These are phyloP conservation scores for Macrolepiota dolichaula DNA, from an alignment of 768 basidiomycete species.

Conservation along the genomic window DNA sequence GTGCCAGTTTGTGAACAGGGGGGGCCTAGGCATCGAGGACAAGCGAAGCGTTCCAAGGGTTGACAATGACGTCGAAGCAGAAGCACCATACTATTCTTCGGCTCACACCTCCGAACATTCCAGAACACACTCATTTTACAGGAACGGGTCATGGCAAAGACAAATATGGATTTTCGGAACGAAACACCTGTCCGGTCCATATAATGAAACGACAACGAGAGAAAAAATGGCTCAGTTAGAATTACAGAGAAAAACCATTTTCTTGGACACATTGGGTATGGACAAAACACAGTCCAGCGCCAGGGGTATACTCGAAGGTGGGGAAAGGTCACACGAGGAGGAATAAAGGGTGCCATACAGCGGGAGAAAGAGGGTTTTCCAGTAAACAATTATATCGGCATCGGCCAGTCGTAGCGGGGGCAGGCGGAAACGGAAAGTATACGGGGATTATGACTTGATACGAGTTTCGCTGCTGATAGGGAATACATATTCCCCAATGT, in stretches of 20 bases:
- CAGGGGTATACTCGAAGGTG: neutral
- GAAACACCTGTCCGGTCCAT: neutral
- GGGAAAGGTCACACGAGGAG: neutral
- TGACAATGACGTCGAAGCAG: constrained; percentile 2
- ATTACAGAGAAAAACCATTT: no score
- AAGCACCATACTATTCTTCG: neutral
- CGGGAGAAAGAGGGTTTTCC: neutral
- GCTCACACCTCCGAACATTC: neutral
- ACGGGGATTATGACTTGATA: neutral
- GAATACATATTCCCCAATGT: constrained; percentile 13
- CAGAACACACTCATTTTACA: neutral
- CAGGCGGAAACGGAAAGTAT: neutral
- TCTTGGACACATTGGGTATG: neutral
- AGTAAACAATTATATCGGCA: neutral
- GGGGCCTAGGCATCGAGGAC: no score
- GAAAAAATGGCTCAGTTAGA: neutral
- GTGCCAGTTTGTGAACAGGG: no score
- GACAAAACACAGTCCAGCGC: neutral
- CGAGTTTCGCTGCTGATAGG: constrained; percentile 7
- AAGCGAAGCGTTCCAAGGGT: no score
- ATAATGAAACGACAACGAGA: no score
- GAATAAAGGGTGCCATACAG: neutral
- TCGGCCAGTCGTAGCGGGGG: neutral
- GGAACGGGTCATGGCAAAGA: neutral
- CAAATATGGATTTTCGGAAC: neutral